Conservation (phyloP, 2,329 filamentous ascomycete species). For the Atkinsonella texensis region DNA sequence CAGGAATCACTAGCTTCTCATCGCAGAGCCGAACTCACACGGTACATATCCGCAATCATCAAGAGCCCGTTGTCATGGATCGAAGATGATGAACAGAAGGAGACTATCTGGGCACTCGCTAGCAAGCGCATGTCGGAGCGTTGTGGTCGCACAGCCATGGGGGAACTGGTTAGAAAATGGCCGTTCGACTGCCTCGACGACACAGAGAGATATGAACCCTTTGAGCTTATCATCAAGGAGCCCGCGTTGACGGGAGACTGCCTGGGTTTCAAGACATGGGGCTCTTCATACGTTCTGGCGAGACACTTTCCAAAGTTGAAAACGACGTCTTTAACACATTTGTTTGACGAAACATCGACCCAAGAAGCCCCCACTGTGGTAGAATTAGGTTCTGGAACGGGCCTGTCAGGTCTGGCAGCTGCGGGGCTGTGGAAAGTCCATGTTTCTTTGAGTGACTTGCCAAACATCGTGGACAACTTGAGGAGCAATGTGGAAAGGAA, state of each 20-base stretch:
- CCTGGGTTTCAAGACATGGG: conserved; percentile 91
- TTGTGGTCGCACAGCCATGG: conserved; percentile 59
- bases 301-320: conserved; percentile 48
- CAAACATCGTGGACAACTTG: conserved; percentile 73
- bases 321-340: conserved; percentile 30
- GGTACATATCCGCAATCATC: conserved; percentile 59
- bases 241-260: conserved; percentile 80
- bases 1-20: conserved; percentile 28
- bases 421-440: conserved; percentile 55
- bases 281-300: conserved; percentile 75
- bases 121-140: conserved; percentile 72
- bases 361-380: conserved; percentile 34
- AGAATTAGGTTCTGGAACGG: conserved; percentile 83
- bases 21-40: conserved; percentile 40
- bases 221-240: conserved; percentile 67
- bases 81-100: conserved; percentile 49
- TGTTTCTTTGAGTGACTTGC: conserved; percentile 71
- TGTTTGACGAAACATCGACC: conserved; percentile 27
- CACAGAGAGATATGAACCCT: conserved; percentile 20
- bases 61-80: conserved; percentile 59
- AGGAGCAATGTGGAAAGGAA: conserved; percentile 62
- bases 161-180: conserved; percentile 43
- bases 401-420: conserved; percentile 78
- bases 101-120: conserved; percentile 65
- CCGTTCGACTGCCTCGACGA: conserved; percentile 27